Evolutionary conservation across 78 protist species (phyloP).

Genomic region (Pigoraptor vietnamica): DNA sequence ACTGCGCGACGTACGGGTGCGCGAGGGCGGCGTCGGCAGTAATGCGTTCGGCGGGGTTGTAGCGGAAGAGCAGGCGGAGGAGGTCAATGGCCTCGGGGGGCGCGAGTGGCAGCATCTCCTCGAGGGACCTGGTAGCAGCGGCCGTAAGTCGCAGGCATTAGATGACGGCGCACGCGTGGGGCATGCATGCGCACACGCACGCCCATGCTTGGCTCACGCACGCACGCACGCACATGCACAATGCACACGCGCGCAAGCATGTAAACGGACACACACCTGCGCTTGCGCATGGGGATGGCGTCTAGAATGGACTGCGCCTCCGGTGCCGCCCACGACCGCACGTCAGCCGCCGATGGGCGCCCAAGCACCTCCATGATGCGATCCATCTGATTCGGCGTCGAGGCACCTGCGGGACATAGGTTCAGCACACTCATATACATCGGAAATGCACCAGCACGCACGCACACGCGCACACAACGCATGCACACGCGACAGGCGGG

Average conservation of each 20-base stretch:
- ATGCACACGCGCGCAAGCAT: too few species aligned
- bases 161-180: too few species aligned
- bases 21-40: slow-evolving; percentile 34
- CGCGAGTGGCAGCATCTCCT: slow-evolving; percentile 81
- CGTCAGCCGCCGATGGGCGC: background rate
- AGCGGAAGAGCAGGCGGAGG: background rate
- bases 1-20: slow-evolving; percentile 30
- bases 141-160: too few species aligned
- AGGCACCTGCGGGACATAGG: background rate
- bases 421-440: too few species aligned
- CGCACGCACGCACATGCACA: too few species aligned
- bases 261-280: background rate
- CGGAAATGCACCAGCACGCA: too few species aligned
- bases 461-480: too few species aligned
- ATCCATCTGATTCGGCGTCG: background rate
- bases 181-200: too few species aligned
- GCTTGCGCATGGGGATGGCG: slow-evolving; percentile 72
- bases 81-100: slow-evolving; percentile 42
- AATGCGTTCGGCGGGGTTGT: slow-evolving; percentile 11
- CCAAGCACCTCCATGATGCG: background rate
- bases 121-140: slow-evolving; percentile 70
- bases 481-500: background rate
- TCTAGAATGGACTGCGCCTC: slow-evolving; percentile 86
- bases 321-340: slow-evolving; percentile 53
- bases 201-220: too few species aligned